phyloP scores from a whole-genome alignment of 257 asterid genomes.

The Solanum etuberosum region DNA sequence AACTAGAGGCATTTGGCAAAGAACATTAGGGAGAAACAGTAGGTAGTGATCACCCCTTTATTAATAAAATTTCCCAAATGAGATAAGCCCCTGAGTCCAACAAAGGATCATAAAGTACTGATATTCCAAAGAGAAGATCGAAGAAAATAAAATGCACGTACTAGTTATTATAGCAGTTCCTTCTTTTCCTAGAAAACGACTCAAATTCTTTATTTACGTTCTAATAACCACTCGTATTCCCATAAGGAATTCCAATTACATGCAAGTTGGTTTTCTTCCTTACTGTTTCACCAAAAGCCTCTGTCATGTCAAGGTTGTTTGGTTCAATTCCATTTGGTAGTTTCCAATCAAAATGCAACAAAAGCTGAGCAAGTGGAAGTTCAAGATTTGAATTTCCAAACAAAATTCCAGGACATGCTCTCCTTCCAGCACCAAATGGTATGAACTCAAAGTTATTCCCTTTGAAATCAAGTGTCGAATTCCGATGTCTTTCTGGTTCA shows the following conservation, averaged over 20 bases:
- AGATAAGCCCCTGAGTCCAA: neutral
- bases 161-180: neutral
- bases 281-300: constrained; percentile 6
- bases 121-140: no score
- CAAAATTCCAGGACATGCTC: constrained; percentile 23
- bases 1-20: neutral
- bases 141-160: neutral
- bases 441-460: constrained; percentile 11
- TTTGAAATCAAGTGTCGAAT: constrained; percentile 18
- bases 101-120: neutral
- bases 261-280: constrained; percentile 6
- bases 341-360: constrained; percentile 24
- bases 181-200: neutral
- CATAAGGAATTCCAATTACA: constrained; percentile 6
- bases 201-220: neutral
- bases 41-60: neutral
- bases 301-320: constrained; percentile 17
- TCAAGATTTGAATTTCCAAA: constrained; percentile 11
- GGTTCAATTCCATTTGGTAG: constrained; percentile 9
- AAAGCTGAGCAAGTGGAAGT: constrained; percentile 16
- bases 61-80: neutral
- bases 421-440: constrained; percentile 27
- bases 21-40: neutral
- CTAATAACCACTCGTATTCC: neutral
- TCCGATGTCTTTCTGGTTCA: constrained; percentile 8